Base-by-base conservation (phyloP, 176 grass and related monocot species). In the Canna indica region DNA sequence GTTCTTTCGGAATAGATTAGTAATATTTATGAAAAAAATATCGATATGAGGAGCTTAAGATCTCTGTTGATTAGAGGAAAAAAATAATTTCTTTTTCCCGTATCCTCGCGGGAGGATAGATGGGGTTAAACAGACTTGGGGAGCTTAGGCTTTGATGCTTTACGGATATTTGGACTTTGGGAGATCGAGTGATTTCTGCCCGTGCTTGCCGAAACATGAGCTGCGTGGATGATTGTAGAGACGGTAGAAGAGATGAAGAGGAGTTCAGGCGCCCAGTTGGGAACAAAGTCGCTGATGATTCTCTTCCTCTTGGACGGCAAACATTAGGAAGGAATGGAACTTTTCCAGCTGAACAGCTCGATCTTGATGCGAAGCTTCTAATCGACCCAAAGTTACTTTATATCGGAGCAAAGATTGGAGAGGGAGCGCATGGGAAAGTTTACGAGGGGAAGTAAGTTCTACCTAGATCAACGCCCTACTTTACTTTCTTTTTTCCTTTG, bases 371-470 rank as follows among this genome's bases (percentile, higher is more conserved):
- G 11, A 81, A 77, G 42, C 75, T 85, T 39, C 34, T 85, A 47
- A 76, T 85, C 70, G 78, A 85, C 58, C 83, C 83, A 3, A 85
- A 67, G 30, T 69, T 77, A 60, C 83, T 85, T 29, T 85, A 77
- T 62, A 79, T 85, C 29, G 83, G 83, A 67, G 71, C 77, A 28
- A 85, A 85, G 59, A 85, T 85, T 73, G 83, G 83, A 36, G 83
- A 85, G 71, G 83, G 83, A 66, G 83, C 83, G 47, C 83, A 85
- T 77, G 83, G 83, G 54, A 85, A 85, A 79, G 83, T 85, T 34
- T 85, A 85, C 70, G 59, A 85, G 59, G 83, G 83, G 14, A 85
- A 80, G 83, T 85, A 85, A 77, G 78, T 81, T 30, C 34, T 42
- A 17, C 38, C 34, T 60, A 18, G 18, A 16, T 59, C 31, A 30